Percentiles rank a stretch among this genome's conserved stretches.
These are phyloP conservation scores for Cnidoscolus chayamansa DNA, from an alignment of 441 rosid species.

Conservation along the genomic window DNA sequence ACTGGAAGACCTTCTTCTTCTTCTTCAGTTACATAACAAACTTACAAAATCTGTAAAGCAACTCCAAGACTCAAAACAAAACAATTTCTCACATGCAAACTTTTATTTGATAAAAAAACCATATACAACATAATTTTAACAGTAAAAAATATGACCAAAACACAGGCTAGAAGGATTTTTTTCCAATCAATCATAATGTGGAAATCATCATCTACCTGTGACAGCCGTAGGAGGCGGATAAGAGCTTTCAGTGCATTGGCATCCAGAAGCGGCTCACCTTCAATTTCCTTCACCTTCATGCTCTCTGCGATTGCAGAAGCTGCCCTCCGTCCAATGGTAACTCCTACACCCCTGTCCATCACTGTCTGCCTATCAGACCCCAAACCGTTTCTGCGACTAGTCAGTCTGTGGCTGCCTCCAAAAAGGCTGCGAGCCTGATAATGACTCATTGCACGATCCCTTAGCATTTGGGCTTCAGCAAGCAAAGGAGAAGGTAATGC, in stretches of 20 bases:
- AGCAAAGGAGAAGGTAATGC: constrained; percentile 88
- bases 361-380: constrained; percentile 89
- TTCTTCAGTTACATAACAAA: background rate
- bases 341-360: constrained; percentile 96
- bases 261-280: constrained; percentile 87
- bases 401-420: constrained; percentile 77
- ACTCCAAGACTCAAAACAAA: background rate
- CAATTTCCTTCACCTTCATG: constrained; percentile 74
- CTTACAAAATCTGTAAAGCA: too few relatives aligned
- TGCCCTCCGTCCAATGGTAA: constrained; percentile 69
- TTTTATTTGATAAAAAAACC: background rate
- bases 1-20: background rate
- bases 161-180: background rate
- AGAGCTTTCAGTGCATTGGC: constrained; percentile 73
- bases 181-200: constrained; percentile 13
- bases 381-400: constrained; percentile 80
- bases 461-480: constrained; percentile 94
- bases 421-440: constrained; percentile 91
- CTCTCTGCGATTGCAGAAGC: constrained; percentile 60
- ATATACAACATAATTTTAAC: background rate
- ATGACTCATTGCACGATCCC: constrained; percentile 98
- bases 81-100: background rate
- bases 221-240: constrained; percentile 75
- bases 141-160: background rate
- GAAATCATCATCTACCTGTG: constrained; percentile 57